Base-by-base conservation (phyloP, 1,139 yeast species). In the Lodderomyces pseudojiufengensis region DNA sequence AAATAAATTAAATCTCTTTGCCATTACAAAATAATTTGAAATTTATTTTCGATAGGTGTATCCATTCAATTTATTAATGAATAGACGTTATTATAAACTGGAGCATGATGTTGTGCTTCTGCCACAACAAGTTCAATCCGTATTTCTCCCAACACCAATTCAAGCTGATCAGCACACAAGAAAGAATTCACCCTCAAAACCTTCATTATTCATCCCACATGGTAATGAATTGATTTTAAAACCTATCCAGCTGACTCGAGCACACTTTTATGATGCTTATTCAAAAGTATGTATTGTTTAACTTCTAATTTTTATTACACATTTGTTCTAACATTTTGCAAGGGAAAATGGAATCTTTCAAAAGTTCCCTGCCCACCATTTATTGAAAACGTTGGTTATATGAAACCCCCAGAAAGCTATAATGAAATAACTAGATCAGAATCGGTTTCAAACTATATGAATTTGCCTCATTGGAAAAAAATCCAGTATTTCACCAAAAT, bases 181-280 rank as follows among this genome's bases (percentile, higher is more conserved):
- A n/a, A n/a, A 18, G 7, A 18, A 7, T 7, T 18, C 20, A 18
- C 20, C 20, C 5, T 5, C 20, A 5, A 18, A 7, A 18, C 20
- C 20, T 18, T 5, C 20, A 5, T 18, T 18, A n/a, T 14, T 28
- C 11, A 18, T 32, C 4, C 31, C 32, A 8, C n/a, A 35, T 7
- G 24, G 49, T 8, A 44, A 36, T 12, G 57, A 59, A 13, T 43
- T 61, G 25, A n/a, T 34, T 1, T 38, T 61, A 8, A 42, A 47
- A 3, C 60, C 65, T 3, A 54, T 69, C 24, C 56, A 65, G 2
- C 48, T 76, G 40, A 77, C 85, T 0, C 75, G 67, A 53, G 68
- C 80, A 5, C 81, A 80, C 47, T 82, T 80, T 46, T 53, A 78
- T 15, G 87, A 80, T 42, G 69, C 70, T 3, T 82, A 82, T 47